A percentile compares a stretch with the other conserved stretches of the same genome.
Conservation (phyloP, 75 land plant genomes). For the Sequoia sempervirens region DNA sequence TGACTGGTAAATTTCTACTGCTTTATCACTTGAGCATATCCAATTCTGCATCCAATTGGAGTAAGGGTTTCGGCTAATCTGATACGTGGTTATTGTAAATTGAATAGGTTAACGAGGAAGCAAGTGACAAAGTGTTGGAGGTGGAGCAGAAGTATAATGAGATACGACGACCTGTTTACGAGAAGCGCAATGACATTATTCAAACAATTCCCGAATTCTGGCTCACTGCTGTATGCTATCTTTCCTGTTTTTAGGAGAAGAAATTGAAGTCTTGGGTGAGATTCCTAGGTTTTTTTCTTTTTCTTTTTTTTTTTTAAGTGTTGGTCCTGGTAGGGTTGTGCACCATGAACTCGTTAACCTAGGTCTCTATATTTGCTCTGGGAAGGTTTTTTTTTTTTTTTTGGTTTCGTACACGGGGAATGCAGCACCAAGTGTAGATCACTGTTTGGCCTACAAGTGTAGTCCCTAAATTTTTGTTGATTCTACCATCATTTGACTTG, state of each 20-base stretch:
- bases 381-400: background rate
- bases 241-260: background rate
- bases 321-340: background rate
- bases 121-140: slow-evolving; percentile 48
- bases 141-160: slow-evolving; percentile 46
- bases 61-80: background rate
- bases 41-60: background rate
- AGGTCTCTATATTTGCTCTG: background rate
- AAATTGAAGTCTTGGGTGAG: background rate
- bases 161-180: slow-evolving; percentile 39
- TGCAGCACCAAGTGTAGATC: background rate
- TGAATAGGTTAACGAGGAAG: slow-evolving; percentile 29
- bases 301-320: too few species aligned
- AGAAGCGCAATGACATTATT: slow-evolving; percentile 38
- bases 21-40: background rate
- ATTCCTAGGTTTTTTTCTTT: background rate
- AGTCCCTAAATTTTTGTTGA: background rate
- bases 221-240: slow-evolving; percentile 39
- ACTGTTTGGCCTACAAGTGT: background rate
- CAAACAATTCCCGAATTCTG: slow-evolving; percentile 41
- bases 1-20: background rate
- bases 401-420: background rate
- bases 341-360: background rate
- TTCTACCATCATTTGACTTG: background rate
- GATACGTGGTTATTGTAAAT: background rate